Conservation (phyloP, 768 basidiomycete species). For the Mycena chlorophos region DNA sequence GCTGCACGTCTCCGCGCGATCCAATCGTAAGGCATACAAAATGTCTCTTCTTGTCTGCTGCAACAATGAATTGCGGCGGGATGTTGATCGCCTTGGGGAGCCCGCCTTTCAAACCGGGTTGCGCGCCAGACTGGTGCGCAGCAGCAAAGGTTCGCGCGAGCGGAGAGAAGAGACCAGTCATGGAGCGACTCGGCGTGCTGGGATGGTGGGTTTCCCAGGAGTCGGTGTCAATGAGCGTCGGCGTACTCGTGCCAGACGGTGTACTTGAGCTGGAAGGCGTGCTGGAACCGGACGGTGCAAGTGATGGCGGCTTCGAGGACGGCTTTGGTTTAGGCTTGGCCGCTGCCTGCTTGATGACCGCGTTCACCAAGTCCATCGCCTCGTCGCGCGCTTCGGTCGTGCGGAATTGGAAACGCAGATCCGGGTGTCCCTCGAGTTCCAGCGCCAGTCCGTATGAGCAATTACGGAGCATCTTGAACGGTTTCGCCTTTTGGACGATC, state of each 20-base stretch:
- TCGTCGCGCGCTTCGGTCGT: constrained; percentile 42
- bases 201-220: not conserved
- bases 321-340: constrained; percentile 13
- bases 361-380: constrained; percentile 39
- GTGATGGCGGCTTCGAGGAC: constrained; percentile 4
- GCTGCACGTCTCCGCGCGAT: constrained; percentile 65
- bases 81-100: constrained; percentile 53
- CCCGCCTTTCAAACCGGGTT: constrained; percentile 28
- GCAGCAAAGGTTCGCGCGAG: constrained; percentile 42
- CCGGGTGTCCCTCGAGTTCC: constrained; percentile 45
- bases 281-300: not conserved
- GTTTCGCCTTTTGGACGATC: constrained; percentile 40
- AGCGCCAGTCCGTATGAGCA: constrained; percentile 42
- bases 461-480: constrained; percentile 30
- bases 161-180: constrained; percentile 45
- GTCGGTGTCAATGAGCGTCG: not conserved
- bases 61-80: constrained; percentile 37
- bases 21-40: constrained; percentile 69
- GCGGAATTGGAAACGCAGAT: constrained; percentile 53
- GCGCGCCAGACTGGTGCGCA: constrained; percentile 30
- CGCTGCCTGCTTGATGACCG: constrained; percentile 12
- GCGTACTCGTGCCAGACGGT: not conserved
- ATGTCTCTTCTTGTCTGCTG: constrained; percentile 41
- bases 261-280: not conserved
- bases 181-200: constrained; percentile 23